Percentiles rank a stretch among this genome's conserved stretches.
Evolutionary conservation across 441 rosid species (phyloP).

Genomic region (Hypseocharis bilobata): DNA sequence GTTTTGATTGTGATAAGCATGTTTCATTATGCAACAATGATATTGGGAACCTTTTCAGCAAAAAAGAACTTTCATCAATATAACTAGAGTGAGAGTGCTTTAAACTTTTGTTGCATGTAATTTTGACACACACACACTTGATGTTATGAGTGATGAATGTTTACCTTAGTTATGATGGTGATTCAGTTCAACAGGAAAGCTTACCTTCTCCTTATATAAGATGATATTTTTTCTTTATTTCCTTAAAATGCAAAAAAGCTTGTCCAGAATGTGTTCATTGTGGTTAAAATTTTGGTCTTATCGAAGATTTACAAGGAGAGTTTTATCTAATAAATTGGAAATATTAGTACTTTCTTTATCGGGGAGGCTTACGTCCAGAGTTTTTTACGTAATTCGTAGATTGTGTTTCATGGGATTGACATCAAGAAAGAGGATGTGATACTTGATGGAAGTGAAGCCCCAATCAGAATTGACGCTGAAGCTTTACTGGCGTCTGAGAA

Average conservation of each 20-base stretch:
- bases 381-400: constrained; percentile 32
- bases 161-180: too few relatives aligned
- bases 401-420: constrained; percentile 73
- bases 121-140: too few relatives aligned
- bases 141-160: too few relatives aligned
- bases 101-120: too few relatives aligned
- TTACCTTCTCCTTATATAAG: neutral
- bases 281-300: neutral
- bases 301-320: too few relatives aligned
- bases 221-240: neutral
- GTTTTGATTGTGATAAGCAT: neutral
- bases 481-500: constrained; percentile 66
- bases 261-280: neutral
- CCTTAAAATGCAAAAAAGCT: neutral
- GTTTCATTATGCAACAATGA: neutral
- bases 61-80: too few relatives aligned
- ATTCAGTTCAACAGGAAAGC: too few relatives aligned
- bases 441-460: constrained; percentile 96
- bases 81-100: too few relatives aligned
- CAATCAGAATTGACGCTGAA: constrained; percentile 71
- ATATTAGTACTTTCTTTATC: neutral
- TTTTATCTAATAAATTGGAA: too few relatives aligned
- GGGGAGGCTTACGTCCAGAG: constrained; percentile 15
- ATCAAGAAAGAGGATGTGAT: constrained; percentile 62
- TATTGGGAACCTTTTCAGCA: neutral